Conservation (phyloP, 805 yeast species). For the Metschnikowia matae region DNA sequence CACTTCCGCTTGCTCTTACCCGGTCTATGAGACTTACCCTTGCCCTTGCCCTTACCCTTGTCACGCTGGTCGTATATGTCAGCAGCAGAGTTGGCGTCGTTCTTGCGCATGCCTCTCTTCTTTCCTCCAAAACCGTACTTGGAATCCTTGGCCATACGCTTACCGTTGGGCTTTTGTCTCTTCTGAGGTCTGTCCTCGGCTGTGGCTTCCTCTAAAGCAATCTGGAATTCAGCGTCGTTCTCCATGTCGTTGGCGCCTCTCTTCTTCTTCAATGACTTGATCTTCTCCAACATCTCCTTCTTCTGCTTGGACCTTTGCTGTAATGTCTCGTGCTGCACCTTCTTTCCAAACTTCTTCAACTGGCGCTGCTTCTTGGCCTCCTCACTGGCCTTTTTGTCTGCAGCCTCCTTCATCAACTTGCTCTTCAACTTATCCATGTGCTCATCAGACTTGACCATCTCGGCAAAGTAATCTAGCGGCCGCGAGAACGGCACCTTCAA, state of each 20-base stretch:
- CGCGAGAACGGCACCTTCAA: constrained; percentile 84
- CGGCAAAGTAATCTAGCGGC: constrained; percentile 96
- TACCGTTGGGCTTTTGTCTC: constrained; percentile 56
- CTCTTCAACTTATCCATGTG: constrained; percentile 93
- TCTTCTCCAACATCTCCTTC: constrained; percentile 83
- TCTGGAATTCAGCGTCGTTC: constrained; percentile 71
- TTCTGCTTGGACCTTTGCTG: constrained; percentile 93
- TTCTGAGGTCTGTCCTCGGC: constrained; percentile 48
- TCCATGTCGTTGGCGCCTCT: constrained; percentile 71
- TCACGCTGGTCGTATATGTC: constrained; percentile 41
- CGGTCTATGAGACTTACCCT: constrained; percentile 29
- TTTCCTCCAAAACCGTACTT: constrained; percentile 78
- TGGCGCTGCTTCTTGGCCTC: constrained; percentile 93
- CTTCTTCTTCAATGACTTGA: constrained; percentile 86
- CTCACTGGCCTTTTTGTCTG: constrained; percentile 83
- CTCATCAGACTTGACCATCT: constrained; percentile 96
- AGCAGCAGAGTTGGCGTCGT: constrained; percentile 66
- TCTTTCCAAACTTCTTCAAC: constrained; percentile 95
- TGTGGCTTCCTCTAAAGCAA: constrained; percentile 90
- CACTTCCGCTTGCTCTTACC: constrained; percentile 38
- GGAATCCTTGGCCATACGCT: constrained; percentile 65
- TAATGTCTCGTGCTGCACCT: constrained; percentile 88
- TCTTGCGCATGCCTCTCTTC: constrained; percentile 68
- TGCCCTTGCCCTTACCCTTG: constrained; percentile 14
- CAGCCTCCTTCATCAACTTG: constrained; percentile 73